phyloP scores from a whole-genome alignment of 1,139 yeast species.

The Trichomonascaceae sp. region DNA sequence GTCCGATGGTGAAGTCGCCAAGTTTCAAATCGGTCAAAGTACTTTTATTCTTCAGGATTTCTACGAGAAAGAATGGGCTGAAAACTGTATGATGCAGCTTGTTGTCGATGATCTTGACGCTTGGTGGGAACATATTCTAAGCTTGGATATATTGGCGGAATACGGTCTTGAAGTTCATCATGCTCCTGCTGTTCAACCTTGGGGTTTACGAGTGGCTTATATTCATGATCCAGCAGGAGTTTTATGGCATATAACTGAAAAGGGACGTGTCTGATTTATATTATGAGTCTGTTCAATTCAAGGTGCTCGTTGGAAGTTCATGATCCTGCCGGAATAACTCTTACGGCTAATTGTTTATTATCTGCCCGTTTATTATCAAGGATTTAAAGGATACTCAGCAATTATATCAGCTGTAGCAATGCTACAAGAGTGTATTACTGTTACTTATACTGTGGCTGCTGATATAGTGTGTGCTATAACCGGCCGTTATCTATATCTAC shows the following conservation, averaged over 20 bases:
- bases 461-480: slow-evolving; percentile 45
- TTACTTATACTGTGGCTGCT: slow-evolving; percentile 42
- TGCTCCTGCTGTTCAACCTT: background rate
- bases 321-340: slow-evolving; percentile 33
- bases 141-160: background rate
- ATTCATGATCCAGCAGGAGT: background rate
- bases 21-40: background rate
- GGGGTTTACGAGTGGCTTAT: background rate
- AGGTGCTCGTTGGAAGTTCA: too few species aligned
- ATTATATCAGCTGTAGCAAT: slow-evolving; percentile 54
- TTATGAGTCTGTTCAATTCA: too few species aligned
- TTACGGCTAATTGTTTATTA: slow-evolving; percentile 38
- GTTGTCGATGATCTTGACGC: background rate
- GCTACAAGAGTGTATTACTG: slow-evolving; percentile 49
- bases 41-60: background rate
- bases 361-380: slow-evolving; percentile 53
- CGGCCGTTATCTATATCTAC: slow-evolving; percentile 44
- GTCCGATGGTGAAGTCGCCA: background rate
- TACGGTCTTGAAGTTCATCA: background rate
- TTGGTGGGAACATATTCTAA: background rate
- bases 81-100: background rate
- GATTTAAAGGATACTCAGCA: slow-evolving; percentile 43
- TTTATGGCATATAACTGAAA: background rate
- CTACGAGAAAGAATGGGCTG: background rate
- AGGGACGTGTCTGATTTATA: background rate